A percentile compares a stretch with the other conserved stretches of the same genome.
Conservation (phyloP, 2,329 filamentous ascomycete species). For the Xylaria sp. region DNA sequence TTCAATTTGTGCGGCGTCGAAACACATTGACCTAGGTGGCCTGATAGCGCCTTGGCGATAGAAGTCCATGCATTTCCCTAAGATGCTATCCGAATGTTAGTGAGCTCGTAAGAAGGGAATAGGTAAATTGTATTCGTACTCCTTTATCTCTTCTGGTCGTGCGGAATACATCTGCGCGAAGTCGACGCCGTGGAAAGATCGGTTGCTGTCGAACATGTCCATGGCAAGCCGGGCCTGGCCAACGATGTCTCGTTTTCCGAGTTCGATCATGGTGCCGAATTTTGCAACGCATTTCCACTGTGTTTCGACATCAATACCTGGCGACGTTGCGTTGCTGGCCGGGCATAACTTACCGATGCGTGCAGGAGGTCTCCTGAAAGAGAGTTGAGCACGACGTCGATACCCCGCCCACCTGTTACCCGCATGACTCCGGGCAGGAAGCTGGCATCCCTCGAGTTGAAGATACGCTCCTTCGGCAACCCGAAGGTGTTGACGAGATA, state of each 20-base stretch:
- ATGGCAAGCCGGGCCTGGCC: constrained; percentile 13
- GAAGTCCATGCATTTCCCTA: background rate
- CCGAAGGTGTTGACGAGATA: constrained; percentile 8
- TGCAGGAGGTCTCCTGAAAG: constrained; percentile 16
- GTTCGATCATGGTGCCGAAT: constrained; percentile 16
- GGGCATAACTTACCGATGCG: background rate
- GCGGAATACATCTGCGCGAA: background rate
- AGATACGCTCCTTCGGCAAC: constrained; percentile 6
- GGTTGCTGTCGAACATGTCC: constrained; percentile 17
- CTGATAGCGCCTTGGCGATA: constrained; percentile 3
- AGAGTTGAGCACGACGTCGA: constrained; percentile 16
- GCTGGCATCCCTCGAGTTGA: constrained; percentile 6
- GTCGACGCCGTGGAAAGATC: constrained; percentile 14
- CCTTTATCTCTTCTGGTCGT: too few species aligned
- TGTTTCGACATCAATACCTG: background rate
- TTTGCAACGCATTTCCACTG: constrained; percentile 15
- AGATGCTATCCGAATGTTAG: background rate
- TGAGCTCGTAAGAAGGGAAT: too few species aligned
- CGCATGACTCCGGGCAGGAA: constrained; percentile 11
- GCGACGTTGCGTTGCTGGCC: background rate
- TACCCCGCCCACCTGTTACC: constrained; percentile 3
- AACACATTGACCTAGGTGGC: background rate
- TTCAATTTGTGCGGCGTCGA: background rate
- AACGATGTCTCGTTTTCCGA: constrained; percentile 33
- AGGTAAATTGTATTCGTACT: too few species aligned